Conservation (phyloP, 495 filamentous ascomycete genomes). For the Filosporella fistucella region DNA sequence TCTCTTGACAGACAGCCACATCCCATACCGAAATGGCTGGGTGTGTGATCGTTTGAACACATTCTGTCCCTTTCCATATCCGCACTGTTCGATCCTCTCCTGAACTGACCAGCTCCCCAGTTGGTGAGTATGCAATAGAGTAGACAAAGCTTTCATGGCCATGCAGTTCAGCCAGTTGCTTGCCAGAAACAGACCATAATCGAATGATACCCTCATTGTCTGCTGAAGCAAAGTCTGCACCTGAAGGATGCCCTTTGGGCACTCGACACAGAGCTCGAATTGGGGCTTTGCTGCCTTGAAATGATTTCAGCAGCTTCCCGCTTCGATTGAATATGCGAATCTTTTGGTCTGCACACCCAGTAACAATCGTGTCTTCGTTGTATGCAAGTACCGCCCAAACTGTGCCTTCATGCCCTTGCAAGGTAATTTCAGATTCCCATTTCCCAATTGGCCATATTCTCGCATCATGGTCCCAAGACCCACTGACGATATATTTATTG, state of each 20-base stretch:
- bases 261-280: conserved; percentile 83
- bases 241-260: conserved; percentile 69
- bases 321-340: conserved; percentile 75
- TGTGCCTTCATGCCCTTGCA: conserved; percentile 71
- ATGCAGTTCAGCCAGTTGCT: conserved; percentile 65
- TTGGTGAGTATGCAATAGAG: conserved; percentile 69
- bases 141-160: conserved; percentile 98
- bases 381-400: conserved; percentile 91
- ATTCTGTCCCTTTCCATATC: conserved; percentile 78
- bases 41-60: conserved; percentile 94
- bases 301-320: conserved; percentile 59
- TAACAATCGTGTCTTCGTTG: conserved; percentile 75
- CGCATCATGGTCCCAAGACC: conserved; percentile 90
- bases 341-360: conserved; percentile 84
- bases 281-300: conserved; percentile 71
- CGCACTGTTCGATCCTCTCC: conserved; percentile 90
- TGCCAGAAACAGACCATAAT: conserved; percentile 75
- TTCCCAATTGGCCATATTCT: conserved; percentile 71
- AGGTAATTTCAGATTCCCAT: conserved; percentile 67
- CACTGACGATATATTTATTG: conserved; percentile 73
- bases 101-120: conserved; percentile 84
- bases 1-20: conserved; percentile 74
- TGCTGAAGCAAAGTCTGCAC: conserved; percentile 82
- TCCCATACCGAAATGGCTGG: conserved; percentile 96
- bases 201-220: conserved; percentile 85